Base-by-base conservation (phyloP, 2,329 filamentous ascomycete genomes). In the Cordyceps cicadae region DNA sequence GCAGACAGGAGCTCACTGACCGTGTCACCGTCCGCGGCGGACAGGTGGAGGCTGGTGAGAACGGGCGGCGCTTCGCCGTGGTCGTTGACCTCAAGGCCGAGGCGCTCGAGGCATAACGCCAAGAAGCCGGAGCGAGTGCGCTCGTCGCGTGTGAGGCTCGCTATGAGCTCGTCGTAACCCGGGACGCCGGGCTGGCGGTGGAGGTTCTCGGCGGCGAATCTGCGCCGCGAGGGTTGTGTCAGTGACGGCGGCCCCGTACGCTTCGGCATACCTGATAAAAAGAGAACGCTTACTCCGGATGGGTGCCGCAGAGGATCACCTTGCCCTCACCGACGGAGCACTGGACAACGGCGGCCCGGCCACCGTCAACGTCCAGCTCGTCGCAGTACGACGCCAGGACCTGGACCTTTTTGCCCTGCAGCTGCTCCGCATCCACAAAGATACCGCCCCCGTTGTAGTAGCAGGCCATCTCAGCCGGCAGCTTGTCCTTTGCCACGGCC, bases 371-470 rank as follows among this genome's bases (percentile, higher is more conserved):
- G 66, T 88, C 84, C 14, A 96, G 72, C 15, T 87, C 78, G 41
- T 91, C 87, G 0, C 81, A 81, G 70, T 94, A 99, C 62, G 81
- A 88, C 1, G 93, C 94, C 26, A 99, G 77, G 7, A 96, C 81
- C 72, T 97, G 85, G 0, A 97, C 84, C 1, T 87, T 88, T 64
- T 80, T 76, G 34, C 82, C 80, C 60, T 78, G 76, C 60, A 84
- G 78, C 50, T 81, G 83, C 3, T 81, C 79, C 1, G 89, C 87
- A 74, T 94, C 87, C 1, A 96, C 90, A 75, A 97, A 99, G 1
- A 96, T 86, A 3, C 94, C 92, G 0, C 94, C 94, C 0, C 94
- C 94, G 67, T 99, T 99, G 72, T 93, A 97, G 70, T 99, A 99
- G 15, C 85, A 87, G 58, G 81, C 78, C 62, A 96, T 90, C 1